Base-by-base conservation (phyloP, 345 rosid species). In the Litchi chinensis region DNA sequence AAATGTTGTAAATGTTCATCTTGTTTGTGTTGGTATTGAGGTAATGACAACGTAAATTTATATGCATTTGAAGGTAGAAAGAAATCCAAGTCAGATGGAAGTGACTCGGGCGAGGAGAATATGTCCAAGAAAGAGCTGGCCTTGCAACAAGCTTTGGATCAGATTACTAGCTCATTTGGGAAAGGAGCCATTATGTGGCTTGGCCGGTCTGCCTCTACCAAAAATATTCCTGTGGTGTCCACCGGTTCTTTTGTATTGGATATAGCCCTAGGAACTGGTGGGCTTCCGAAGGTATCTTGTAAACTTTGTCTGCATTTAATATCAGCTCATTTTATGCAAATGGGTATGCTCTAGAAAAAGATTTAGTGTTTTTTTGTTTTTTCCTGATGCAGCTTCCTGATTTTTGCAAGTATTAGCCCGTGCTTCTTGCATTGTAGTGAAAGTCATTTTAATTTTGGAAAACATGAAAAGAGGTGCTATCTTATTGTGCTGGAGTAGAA, bases 151-250 rank as follows among this genome's bases (percentile, higher is more conserved):
- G 99, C 98, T 24, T 75, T 97, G 77, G 98, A 93, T 83, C 98
- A 94, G 84, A 94, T 97, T 21, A 93, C 95, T 1, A 87, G 86
- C 46, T 70, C 93, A 3, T 94, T 89, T 79, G 98, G 98, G 50
- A 94, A 94, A 86, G 99, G 98, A 4, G 85, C 98, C 1, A 92
- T 94, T 15, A 94, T 94, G 98, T 96, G 97, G 94, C 92, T 93
- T 21, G 98, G 98, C 70, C 90, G 93, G 43, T 90, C 95, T 43
- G 80, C 75, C 59, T 72, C 93, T 76, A 89, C 92, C 39, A 86
- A 86, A 83, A 79, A 92, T 77, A 92, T 93, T 68, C 98, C 98
- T 0, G 98, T 94, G 64, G 80, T 91, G 76, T 94, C 99, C 54
- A 93, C 98, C 0, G 99, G 99, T 60, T 94, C 98, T 63, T 93